These are phyloP conservation scores for Candida krabiensis DNA, from an alignment of 805 yeast genomes.

Conservation along the genomic window DNA sequence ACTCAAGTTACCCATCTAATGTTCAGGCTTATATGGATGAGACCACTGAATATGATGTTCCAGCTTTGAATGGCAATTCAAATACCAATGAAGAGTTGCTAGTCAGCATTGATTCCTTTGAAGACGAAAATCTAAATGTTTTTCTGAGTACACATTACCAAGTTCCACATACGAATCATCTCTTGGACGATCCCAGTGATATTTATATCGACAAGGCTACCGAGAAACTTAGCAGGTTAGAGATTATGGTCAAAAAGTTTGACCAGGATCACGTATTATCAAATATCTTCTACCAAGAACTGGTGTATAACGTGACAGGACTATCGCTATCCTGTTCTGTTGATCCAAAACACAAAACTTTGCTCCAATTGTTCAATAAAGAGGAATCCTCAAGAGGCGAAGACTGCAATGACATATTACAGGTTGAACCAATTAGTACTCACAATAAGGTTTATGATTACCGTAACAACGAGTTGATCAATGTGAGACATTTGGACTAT, in stretches of 20 bases:
- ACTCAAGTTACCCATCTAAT: too few species aligned
- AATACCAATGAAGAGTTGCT: slow-evolving; percentile 4
- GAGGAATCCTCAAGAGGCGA: background rate
- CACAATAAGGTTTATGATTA: slow-evolving; percentile 20
- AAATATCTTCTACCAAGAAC: slow-evolving; percentile 20
- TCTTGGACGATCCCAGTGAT: background rate
- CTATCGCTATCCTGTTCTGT: background rate
- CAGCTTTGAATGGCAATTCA: too few species aligned
- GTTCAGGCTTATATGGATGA: too few species aligned
- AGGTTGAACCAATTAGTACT: slow-evolving; percentile 9
- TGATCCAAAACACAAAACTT: background rate
- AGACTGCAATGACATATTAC: slow-evolving; percentile 1
- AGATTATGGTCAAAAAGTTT: slow-evolving; percentile 19
- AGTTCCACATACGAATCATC: background rate
- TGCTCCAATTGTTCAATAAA: slow-evolving; percentile 2
- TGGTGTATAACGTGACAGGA: slow-evolving; percentile 13
- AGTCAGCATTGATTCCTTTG: slow-evolving; percentile 14
- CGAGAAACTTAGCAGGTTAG: slow-evolving; percentile 11
- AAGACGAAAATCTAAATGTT: slow-evolving; percentile 14
- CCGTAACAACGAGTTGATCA: slow-evolving; percentile 13
- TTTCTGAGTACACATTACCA: slow-evolving; percentile 12
- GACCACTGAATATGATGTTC: too few species aligned
- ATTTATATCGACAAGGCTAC: background rate
- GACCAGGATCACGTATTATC: slow-evolving; percentile 7
- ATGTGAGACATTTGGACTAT: slow-evolving; percentile 14